Evolutionary conservation across 106 monocot genomes (phyloP).

Genomic region (Platanthera guangdongensis): DNA sequence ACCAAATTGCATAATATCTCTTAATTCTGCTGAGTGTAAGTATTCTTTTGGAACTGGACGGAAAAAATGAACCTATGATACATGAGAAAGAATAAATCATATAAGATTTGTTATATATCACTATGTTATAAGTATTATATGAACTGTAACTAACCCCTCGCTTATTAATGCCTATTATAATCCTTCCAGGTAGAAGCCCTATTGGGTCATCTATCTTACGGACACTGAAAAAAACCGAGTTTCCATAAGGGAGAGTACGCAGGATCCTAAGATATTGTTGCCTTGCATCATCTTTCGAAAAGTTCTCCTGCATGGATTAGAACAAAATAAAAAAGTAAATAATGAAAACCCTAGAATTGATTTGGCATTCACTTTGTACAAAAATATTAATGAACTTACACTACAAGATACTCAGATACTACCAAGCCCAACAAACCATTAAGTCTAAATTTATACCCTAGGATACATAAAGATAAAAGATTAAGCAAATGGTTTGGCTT

Average conservation of each 20-base stretch:
- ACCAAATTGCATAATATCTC: constrained; percentile 99
- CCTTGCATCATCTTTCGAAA: constrained; percentile 93
- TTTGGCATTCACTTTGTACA: not conserved
- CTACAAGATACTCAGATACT: not conserved
- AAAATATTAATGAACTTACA: not conserved
- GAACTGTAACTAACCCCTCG: constrained; percentile 66
- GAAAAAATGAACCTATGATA: constrained; percentile 90
- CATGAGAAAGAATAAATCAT: not conserved
- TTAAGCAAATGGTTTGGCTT: not conserved
- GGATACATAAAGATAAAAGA: not conserved
- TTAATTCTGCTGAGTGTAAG: constrained; percentile 90
- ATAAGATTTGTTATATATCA: not conserved
- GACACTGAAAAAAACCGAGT: constrained; percentile 87
- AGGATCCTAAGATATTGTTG: constrained; percentile 92
- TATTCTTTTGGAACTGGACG: constrained; percentile 98
- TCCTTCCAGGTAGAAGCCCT: constrained; percentile 86
- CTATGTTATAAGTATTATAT: not conserved
- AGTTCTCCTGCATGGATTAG: constrained; percentile 51
- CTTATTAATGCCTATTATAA: constrained; percentile 93
- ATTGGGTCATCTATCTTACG: constrained; percentile 98
- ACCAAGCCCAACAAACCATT: not conserved
- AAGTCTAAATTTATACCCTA: not conserved
- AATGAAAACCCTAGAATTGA: not conserved
- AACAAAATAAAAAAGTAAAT: not conserved
- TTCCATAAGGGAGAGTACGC: constrained; percentile 85